A percentile compares a stretch with the other conserved stretches of the same genome.
Conservation (phyloP, 768 basidiomycete species). For the Sporobolomyces pararoseus region DNA sequence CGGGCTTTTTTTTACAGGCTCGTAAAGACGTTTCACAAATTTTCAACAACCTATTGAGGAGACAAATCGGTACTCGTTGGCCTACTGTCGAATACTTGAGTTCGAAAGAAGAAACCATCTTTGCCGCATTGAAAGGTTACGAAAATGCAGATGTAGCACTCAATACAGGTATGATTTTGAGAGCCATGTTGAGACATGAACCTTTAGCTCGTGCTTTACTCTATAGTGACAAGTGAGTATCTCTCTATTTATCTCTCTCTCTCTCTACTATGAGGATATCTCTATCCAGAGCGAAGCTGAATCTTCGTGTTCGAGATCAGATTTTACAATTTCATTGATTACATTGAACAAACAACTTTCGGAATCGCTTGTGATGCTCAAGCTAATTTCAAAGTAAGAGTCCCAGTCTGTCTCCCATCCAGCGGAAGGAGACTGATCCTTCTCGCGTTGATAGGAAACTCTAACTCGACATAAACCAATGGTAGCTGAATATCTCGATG, state of each 20-base stretch:
- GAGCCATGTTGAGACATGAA: conserved; percentile 94
- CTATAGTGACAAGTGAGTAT: conserved; percentile 85
- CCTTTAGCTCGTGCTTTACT: conserved; percentile 81
- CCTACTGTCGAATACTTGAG: conserved; percentile 94
- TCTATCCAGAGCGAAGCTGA: too few species aligned
- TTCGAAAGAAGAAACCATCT: conserved; percentile 67
- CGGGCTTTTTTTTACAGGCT: conserved; percentile 46
- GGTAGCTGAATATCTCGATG: conserved; percentile 94
- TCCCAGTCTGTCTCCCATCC: too few species aligned
- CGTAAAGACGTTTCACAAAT: conserved; percentile 54
- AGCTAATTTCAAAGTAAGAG: conserved; percentile 72
- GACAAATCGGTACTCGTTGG: conserved; percentile 87
- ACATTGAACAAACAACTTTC: conserved; percentile 96
- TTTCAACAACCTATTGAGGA: conserved; percentile 54
- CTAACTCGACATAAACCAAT: conserved; percentile 95
- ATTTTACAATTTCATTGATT: conserved; percentile 93
- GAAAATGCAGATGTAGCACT: conserved; percentile 92
- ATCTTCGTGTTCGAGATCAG: too few species aligned
- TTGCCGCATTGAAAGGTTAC: conserved; percentile 81
- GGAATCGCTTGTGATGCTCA: conserved; percentile 98
- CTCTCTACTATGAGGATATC: neutral
- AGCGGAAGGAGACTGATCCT: neutral
- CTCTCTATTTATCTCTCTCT: too few species aligned
- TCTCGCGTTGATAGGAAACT: conserved; percentile 60
- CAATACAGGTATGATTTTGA: conserved; percentile 95